Base-by-base conservation (phyloP, 371 early-diverging fungal species). In the Mortierella polycephala region DNA sequence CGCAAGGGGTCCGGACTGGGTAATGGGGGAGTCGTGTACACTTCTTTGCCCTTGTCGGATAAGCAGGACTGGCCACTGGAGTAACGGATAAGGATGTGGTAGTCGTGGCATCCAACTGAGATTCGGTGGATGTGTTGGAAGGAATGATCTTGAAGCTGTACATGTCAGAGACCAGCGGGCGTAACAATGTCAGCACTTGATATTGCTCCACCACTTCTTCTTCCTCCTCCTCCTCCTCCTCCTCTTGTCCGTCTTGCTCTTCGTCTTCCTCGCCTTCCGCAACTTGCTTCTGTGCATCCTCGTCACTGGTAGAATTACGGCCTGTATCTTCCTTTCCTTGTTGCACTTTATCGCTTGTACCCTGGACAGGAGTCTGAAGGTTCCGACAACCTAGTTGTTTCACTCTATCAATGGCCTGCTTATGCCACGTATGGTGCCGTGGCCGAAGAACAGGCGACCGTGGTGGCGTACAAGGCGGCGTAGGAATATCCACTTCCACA, bases 111-210 rank as follows among this genome's bases (percentile, higher is more conserved):
- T 16, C 7, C 50, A 23, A 39, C 8, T 51, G n/a, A 8, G 20
- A 21, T 20, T 55, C 47, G 16, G 37, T 20, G 6, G 40, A 30
- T 54, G 55, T 52, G 12, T 49, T 62, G n/a, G 74, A 74, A n/a
- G 82, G 82, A 16, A 82, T 83, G 59, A 76, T 67, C 10, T 73
- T 60, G 42, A 79, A 72, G 51, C 39, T 79, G 63, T 72, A 79
- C 79, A 79, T 69, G 57, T 79, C 79, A 10, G 79, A 72, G 44
- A 72, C 79, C 30, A 79, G 52, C 6, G 79, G 79, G 12, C 59
- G 56, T 13, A 79, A 41, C 44, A 69, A n/a, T 1, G 79, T 72
- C 69, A 79, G 44, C 12, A 72, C 62, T 44, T 72, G 69, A 12
- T 54, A 62, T 14, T 62, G 62, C 6, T 72, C 69, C 1, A 69